Percentiles rank a stretch among this genome's conserved stretches.
Evolutionary conservation across 1,139 yeast genomes (phyloP).

Genomic region (Pichia sp.): DNA sequence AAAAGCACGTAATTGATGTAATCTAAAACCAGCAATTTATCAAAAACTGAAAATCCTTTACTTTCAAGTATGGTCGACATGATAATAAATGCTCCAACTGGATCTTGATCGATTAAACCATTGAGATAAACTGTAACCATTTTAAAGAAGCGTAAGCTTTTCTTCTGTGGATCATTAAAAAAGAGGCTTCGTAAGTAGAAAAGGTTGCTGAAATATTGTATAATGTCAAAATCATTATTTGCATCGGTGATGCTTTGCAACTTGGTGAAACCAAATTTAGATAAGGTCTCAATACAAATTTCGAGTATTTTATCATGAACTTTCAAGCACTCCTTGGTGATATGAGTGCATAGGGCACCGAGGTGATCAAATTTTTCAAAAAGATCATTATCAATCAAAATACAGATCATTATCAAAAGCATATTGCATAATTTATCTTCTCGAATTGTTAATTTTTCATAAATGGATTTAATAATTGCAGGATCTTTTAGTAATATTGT

Average conservation of each 20-base stretch:
- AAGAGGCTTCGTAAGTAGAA: conserved; percentile 5
- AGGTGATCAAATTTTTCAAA: conserved; percentile 1
- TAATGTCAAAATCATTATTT: conserved; percentile 3
- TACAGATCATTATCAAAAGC: conserved; percentile 9
- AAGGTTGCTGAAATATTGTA: conserved; percentile 6
- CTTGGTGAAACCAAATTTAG: not conserved
- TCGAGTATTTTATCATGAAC: conserved; percentile 4
- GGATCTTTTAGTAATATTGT: conserved; percentile 1
- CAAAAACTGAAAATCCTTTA: not conserved
- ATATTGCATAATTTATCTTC: conserved; percentile 2
- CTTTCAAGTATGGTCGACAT: conserved; percentile 12
- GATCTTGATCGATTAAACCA: conserved; percentile 8
- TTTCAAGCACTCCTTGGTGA: conserved; percentile 2
- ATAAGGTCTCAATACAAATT: conserved; percentile 4
- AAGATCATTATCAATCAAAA: conserved; percentile 6
- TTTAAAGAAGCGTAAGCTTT: conserved; percentile 8
- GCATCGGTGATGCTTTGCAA: not conserved
- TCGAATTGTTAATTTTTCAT: not conserved
- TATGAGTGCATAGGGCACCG: not conserved
- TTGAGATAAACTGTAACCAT: conserved; percentile 12
- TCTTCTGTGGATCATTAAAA: conserved; percentile 3
- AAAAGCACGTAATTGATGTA: conserved; percentile 18
- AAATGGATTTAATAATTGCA: not conserved
- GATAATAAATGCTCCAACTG: conserved; percentile 9
- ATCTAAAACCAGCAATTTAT: conserved; percentile 11